Evolutionary conservation across 148 eudicot species (phyloP), one percentile per base, ranked within the genome.

Genomic region (Dysphania ambrosioides): DNA sequence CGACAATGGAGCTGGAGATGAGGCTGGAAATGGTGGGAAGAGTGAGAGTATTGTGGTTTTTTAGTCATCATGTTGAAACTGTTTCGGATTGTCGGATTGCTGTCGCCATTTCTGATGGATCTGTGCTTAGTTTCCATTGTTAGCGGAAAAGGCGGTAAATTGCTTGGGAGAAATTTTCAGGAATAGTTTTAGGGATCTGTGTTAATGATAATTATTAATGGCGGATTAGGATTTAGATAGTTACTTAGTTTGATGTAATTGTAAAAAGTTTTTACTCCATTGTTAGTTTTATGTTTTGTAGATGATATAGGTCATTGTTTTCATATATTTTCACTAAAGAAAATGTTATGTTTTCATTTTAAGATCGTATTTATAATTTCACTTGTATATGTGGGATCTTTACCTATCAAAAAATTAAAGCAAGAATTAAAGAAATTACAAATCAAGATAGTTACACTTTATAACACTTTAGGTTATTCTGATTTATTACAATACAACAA

Each of bases 81-180:
- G 29, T 30, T 36, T 60, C 77, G 6, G 76, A 78, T 41, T 82
- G 84, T 66, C 77, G 76, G 11, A 68, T 82, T 65, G n/a, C 38
- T 12, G 79, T 78, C 13, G 68, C 81, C 58, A 58, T 78, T 71
- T 65, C 57, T 31, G 84, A 78, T 26, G 84, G 84, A 27, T 78
- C 82, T 75, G 84, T 82, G 1, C 78, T 82, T 30, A 82, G 84
- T 16, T 82, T 82, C 64, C 81, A 82, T 47, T 82, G 84, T 70
- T 80, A 80, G 77, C 34, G 23, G 5, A 29, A 13, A 35, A 15
- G 13, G 51, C 15, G 21, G 11, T 27, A n/a, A 23, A 1, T 10
- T 47, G 13, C 7, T 9, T 29, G 42, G 6, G 0, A 8, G 6
- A 0, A 8, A 3, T 51, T 26, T 23, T 29, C 24, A 31, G 51